Conservation (phyloP, 495 filamentous ascomycete species). For the Aspergillus baeticus region DNA sequence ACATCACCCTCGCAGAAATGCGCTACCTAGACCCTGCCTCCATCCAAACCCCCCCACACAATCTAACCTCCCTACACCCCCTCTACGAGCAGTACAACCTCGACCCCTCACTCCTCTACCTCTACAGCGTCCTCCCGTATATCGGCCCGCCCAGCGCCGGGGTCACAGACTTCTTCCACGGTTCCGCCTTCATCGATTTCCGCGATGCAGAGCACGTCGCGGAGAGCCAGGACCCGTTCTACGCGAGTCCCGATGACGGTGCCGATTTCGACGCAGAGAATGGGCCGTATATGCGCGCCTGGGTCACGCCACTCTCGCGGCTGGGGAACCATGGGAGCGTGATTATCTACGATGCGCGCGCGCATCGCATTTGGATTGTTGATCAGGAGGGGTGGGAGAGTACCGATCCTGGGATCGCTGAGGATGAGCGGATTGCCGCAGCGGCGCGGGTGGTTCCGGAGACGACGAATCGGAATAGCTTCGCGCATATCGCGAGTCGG, state of each 20-base stretch:
- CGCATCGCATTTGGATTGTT: constrained; percentile 5
- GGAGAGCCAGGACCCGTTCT: constrained; percentile 3
- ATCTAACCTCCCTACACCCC: too few relatives aligned
- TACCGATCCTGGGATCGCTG: background rate
- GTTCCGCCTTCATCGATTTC: too few relatives aligned
- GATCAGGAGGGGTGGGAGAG: constrained; percentile 4
- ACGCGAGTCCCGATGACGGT: background rate
- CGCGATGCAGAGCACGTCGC: background rate
- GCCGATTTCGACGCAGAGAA: constrained; percentile 3
- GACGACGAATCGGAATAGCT: background rate
- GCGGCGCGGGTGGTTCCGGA: background rate
- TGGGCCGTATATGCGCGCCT: constrained; percentile 9
- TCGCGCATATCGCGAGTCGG: background rate
- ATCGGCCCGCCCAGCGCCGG: too few relatives aligned
- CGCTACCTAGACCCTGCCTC: background rate
- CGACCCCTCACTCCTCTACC: too few relatives aligned
- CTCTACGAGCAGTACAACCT: too few relatives aligned
- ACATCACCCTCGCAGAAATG: constrained; percentile 1
- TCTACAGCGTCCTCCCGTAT: too few relatives aligned
- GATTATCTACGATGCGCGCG: constrained; percentile 3
- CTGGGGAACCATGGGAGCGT: constrained; percentile 10
- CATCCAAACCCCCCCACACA: background rate
- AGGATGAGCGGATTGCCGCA: background rate
- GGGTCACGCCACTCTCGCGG: constrained; percentile 3
- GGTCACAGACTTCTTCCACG: too few relatives aligned